phyloP scores from a whole-genome alignment of 345 rosid species.

The Toxicodendron radicans region DNA sequence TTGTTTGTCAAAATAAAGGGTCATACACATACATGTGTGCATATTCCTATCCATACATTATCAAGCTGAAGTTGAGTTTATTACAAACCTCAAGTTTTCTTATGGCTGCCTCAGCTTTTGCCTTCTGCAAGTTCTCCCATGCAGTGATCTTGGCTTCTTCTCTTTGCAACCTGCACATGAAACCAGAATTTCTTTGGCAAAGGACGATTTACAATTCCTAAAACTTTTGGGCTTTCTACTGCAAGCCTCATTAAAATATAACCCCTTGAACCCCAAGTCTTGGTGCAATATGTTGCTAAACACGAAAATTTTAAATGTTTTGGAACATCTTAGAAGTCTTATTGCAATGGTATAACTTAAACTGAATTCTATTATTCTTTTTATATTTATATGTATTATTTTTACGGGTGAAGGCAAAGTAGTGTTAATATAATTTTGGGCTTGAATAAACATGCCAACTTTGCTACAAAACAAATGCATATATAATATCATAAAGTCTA shows the following conservation, averaged over 20 bases:
- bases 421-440: background rate
- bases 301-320: background rate
- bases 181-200: background rate
- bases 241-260: background rate
- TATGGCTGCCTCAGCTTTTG: slow-evolving; percentile 97
- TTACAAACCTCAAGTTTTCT: slow-evolving; percentile 78
- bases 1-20: background rate
- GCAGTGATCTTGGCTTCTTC: slow-evolving; percentile 92
- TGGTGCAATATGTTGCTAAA: background rate
- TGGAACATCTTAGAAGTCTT: background rate
- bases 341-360: background rate
- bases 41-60: background rate
- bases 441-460: slow-evolving; percentile 8
- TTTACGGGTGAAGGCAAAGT: background rate
- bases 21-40: background rate
- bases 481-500: too few species aligned
- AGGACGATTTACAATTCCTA: background rate
- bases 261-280: background rate
- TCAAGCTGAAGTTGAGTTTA: background rate
- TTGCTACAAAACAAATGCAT: background rate
- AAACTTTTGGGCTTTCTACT: background rate
- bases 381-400: background rate
- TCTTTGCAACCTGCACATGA: slow-evolving; percentile 59
- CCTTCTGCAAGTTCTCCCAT: slow-evolving; percentile 96
- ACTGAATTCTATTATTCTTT: background rate